phyloP scores from a whole-genome alignment of 306 rosid species.

The Prunus campanulata region DNA sequence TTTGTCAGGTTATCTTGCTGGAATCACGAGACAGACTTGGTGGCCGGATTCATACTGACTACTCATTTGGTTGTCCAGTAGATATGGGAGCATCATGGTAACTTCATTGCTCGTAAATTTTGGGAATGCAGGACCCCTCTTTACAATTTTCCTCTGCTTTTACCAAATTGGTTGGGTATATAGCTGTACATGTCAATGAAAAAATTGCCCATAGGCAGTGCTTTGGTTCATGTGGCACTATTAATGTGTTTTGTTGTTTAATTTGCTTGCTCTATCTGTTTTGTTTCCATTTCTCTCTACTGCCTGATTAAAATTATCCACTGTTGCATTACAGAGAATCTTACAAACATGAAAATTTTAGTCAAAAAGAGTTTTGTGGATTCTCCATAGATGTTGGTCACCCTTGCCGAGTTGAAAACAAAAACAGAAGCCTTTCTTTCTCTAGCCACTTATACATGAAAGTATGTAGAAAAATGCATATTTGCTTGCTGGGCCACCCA shows the following conservation, averaged over 20 bases:
- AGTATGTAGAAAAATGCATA: background rate
- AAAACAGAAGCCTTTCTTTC: background rate
- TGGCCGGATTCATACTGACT: constrained; percentile 81
- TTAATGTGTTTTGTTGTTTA: background rate
- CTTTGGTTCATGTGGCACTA: background rate
- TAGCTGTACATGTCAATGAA: background rate
- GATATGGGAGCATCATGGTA: constrained; percentile 96
- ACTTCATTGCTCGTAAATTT: constrained; percentile 3
- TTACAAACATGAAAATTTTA: background rate
- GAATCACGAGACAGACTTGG: constrained; percentile 84
- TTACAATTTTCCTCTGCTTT: background rate
- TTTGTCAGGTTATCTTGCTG: constrained; percentile 56
- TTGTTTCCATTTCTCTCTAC: background rate
- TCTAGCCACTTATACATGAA: background rate
- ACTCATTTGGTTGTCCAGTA: constrained; percentile 81
- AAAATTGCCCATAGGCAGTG: background rate
- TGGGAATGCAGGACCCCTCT: background rate
- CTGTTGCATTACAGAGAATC: background rate
- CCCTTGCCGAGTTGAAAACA: background rate
- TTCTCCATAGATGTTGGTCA: background rate
- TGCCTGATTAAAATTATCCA: background rate
- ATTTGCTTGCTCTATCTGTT: background rate
- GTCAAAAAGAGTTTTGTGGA: background rate
- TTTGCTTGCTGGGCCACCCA: background rate
- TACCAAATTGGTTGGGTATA: background rate